A percentile compares a stretch with the other conserved stretches of the same genome.
These are phyloP conservation scores for Aspergillus affinis DNA, from an alignment of 495 filamentous ascomycete species.

Conservation along the genomic window DNA sequence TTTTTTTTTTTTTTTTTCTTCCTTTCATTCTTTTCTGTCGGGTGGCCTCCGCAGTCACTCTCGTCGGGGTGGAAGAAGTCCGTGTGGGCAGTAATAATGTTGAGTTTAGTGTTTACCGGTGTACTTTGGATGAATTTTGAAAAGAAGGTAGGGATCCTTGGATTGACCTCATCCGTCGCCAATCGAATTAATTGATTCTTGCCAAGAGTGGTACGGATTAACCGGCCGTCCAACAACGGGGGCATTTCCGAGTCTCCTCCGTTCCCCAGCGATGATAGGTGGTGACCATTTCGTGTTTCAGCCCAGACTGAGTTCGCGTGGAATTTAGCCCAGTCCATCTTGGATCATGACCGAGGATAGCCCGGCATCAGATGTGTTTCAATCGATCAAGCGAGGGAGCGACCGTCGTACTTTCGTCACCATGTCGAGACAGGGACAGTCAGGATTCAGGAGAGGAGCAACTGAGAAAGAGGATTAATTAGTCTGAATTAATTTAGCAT, in stretches of 20 bases:
- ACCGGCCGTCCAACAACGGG: slow-evolving; percentile 1
- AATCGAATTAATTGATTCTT: not conserved
- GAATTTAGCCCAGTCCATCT: not conserved
- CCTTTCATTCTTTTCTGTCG: not conserved
- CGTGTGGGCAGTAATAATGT: not conserved
- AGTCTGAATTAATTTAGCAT: not conserved
- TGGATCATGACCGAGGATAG: slow-evolving; percentile 6
- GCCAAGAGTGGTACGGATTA: not conserved
- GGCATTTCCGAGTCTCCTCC: slow-evolving; percentile 1
- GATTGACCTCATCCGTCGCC: not conserved
- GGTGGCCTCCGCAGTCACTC: not conserved
- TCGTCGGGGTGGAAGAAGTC: not conserved
- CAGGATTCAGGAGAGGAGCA: not conserved
- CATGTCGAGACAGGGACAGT: not conserved
- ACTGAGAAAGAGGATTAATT: not conserved
- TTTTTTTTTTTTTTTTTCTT: not conserved
- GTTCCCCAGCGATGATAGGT: slow-evolving; percentile 2
- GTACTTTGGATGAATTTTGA: not conserved
- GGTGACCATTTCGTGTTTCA: slow-evolving; percentile 3
- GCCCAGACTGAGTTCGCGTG: slow-evolving; percentile 3
- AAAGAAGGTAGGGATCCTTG: not conserved
- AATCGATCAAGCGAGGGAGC: not conserved
- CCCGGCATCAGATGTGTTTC: slow-evolving; percentile 2
- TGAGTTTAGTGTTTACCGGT: too few relatives aligned
- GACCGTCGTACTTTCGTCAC: not conserved